A percentile compares a stretch with the other conserved stretches of the same genome.
Evolutionary conservation across 306 rosid species (phyloP).

Genomic region (Rosa lucieae): DNA sequence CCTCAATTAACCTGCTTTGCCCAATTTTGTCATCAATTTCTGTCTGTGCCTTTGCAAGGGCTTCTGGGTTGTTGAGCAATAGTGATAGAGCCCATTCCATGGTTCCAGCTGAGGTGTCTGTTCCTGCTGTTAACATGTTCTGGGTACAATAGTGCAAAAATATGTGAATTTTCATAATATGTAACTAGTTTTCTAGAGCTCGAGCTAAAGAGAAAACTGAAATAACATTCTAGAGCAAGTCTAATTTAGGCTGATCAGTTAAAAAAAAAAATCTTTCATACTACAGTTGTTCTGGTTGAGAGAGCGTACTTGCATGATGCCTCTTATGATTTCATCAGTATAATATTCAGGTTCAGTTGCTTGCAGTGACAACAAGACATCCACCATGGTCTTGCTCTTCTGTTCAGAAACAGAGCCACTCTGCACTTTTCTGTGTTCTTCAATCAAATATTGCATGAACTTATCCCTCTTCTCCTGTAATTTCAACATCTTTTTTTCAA

Average conservation of each 20-base stretch:
- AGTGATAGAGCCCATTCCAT: constrained; percentile 47
- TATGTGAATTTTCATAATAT: too few relatives aligned
- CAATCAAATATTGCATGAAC: constrained; percentile 9
- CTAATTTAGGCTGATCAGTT: too few relatives aligned
- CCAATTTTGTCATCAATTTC: constrained; percentile 33
- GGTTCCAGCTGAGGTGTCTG: constrained; percentile 25
- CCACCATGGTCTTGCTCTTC: constrained; percentile 18
- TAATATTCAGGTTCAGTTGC: constrained; percentile 32
- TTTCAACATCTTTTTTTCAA: constrained; percentile 20
- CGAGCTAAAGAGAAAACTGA: too few relatives aligned
- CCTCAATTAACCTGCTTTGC: constrained; percentile 24
- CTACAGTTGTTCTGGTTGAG: background rate
- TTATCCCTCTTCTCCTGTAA: constrained; percentile 21
- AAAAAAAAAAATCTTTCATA: too few relatives aligned
- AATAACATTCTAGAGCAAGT: too few relatives aligned
- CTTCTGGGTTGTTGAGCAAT: constrained; percentile 35
- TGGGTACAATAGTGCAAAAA: background rate
- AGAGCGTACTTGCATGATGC: constrained; percentile 28
- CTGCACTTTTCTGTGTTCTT: constrained; percentile 11
- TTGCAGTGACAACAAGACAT: constrained; percentile 20
- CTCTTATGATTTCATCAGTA: constrained; percentile 29
- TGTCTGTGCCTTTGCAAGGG: background rate
- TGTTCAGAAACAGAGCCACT: background rate
- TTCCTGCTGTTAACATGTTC: constrained; percentile 36
- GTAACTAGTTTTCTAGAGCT: too few relatives aligned